A percentile compares a stretch with the other conserved stretches of the same genome.
Evolutionary conservation across 1,284 basidiomycete genomes (phyloP).

Genomic region (Tilletia caries): DNA sequence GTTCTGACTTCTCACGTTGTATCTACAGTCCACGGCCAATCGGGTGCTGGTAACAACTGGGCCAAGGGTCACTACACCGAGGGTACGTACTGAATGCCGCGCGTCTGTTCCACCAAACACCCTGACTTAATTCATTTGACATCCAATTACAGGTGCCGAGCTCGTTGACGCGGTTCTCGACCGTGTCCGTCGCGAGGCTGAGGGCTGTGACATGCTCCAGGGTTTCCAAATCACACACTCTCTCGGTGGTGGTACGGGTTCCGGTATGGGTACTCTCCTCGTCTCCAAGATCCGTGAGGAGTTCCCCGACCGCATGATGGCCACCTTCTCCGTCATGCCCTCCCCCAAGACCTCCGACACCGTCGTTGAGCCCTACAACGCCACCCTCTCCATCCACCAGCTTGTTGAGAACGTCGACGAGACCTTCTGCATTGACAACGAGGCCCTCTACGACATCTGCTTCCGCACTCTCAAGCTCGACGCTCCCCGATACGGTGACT

Average conservation of each 20-base stretch:
- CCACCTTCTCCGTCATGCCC: slow-evolving; percentile 86
- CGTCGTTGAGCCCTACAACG: slow-evolving; percentile 92
- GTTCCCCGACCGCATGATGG: slow-evolving; percentile 71
- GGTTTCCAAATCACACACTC: slow-evolving; percentile 92
- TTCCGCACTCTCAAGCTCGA: slow-evolving; percentile 68
- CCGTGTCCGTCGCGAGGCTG: slow-evolving; percentile 57
- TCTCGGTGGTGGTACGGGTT: slow-evolving; percentile 73
- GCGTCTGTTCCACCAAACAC: neutral
- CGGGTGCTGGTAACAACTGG: slow-evolving; percentile 83
- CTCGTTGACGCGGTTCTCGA: slow-evolving; percentile 78
- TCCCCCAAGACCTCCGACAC: slow-evolving; percentile 94
- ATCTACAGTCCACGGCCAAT: slow-evolving; percentile 59
- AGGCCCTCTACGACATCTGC: slow-evolving; percentile 86
- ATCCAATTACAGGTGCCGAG: slow-evolving; percentile 62
- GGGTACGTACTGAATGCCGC: too few species aligned
- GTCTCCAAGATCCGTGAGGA: slow-evolving; percentile 52
- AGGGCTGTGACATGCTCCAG: slow-evolving; percentile 80
- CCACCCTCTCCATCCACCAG: slow-evolving; percentile 83
- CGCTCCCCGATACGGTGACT: slow-evolving; percentile 44
- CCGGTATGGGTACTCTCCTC: slow-evolving; percentile 45
- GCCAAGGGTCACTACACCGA: slow-evolving; percentile 64
- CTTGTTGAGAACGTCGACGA: slow-evolving; percentile 83
- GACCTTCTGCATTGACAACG: slow-evolving; percentile 88
- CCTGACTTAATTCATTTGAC: neutral
- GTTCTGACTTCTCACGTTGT: neutral